Conservation (phyloP, 306 rosid genomes). For the Morella rubra region DNA sequence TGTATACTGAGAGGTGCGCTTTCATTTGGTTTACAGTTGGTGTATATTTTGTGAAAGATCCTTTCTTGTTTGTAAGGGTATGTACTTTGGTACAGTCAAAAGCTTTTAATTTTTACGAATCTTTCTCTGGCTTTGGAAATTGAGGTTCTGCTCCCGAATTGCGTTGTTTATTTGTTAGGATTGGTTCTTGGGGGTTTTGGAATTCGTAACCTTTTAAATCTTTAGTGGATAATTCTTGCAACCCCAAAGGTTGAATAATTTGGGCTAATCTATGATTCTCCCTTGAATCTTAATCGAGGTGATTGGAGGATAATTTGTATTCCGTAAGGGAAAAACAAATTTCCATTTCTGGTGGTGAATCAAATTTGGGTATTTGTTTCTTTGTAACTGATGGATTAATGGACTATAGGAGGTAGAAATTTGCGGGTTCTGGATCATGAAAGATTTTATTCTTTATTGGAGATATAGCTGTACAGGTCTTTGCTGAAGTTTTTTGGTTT, state of each 20-base stretch:
- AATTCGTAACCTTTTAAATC: background rate
- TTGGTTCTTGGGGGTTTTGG: background rate
- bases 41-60: conserved; percentile 1
- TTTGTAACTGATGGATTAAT: background rate
- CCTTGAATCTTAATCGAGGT: background rate
- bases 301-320: background rate
- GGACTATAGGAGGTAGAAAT: background rate
- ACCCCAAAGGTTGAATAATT: background rate
- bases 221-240: background rate
- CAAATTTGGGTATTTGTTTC: too few relatives aligned
- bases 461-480: background rate
- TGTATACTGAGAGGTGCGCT: background rate
- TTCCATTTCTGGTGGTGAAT: too few relatives aligned
- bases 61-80: background rate
- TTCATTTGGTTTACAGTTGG: background rate
- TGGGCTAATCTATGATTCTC: background rate
- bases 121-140: background rate
- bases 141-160: background rate
- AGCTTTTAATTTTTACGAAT: background rate
- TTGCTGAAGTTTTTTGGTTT: background rate
- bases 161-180: background rate
- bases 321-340: too few relatives aligned
- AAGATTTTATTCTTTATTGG: too few relatives aligned
- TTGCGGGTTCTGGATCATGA: background rate
- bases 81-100: background rate